Evolutionary conservation across 768 basidiomycete genomes (phyloP).

Genomic region (Amanita exitialis): DNA sequence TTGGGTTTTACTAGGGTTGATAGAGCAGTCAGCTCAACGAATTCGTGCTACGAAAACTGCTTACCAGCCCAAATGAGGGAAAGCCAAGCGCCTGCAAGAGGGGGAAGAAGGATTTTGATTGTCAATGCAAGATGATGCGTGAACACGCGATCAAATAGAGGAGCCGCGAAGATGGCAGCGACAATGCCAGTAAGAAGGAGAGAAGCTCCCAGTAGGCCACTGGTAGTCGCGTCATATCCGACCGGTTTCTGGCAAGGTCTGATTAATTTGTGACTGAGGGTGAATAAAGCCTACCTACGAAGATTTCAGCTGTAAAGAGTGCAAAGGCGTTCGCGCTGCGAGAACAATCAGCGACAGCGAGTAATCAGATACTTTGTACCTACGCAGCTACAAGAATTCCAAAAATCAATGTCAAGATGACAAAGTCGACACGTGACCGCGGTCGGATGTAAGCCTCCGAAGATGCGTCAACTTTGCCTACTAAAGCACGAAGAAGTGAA

Average conservation of each 20-base stretch:
- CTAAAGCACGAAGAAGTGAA: conserved; percentile 44
- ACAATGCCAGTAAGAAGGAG: conserved; percentile 64
- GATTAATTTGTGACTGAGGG: not conserved
- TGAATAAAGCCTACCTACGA: conserved; percentile 31
- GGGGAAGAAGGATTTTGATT: conserved; percentile 48
- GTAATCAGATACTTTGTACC: conserved; percentile 15
- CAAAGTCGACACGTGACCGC: conserved; percentile 65
- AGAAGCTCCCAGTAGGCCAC: conserved; percentile 61
- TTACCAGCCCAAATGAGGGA: conserved; percentile 74
- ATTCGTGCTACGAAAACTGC: conserved; percentile 9
- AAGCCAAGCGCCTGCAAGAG: conserved; percentile 56
- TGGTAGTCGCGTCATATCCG: conserved; percentile 57
- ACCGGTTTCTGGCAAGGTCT: conserved; percentile 42
- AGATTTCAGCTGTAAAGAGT: conserved; percentile 55
- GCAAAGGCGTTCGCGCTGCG: conserved; percentile 52
- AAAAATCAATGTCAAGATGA: conserved; percentile 48
- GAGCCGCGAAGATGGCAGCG: conserved; percentile 57
- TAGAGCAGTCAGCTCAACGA: not conserved
- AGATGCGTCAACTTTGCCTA: conserved; percentile 27
- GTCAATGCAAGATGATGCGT: conserved; percentile 60
- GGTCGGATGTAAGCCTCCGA: conserved; percentile 46
- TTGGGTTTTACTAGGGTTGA: conserved; percentile 48
- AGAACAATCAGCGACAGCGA: not conserved
- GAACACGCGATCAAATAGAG: conserved; percentile 76
- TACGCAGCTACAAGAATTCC: conserved; percentile 57